Evolutionary conservation across 805 yeast species (phyloP), one percentile per base, ranked within the genome.

Genomic region (Nakazawaea ishiwadae): DNA sequence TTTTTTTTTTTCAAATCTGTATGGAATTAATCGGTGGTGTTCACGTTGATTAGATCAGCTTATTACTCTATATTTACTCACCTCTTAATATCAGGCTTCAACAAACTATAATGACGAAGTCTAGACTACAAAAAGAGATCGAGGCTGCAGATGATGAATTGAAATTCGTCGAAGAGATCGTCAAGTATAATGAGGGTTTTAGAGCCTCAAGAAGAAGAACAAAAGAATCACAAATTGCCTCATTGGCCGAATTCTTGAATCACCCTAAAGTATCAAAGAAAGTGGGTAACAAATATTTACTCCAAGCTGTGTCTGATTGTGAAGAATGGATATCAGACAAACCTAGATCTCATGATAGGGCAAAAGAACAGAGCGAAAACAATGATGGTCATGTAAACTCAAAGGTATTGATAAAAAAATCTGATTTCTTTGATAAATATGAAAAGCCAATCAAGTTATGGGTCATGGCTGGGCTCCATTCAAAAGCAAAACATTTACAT

Each of bases 381-480:
- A n/a, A n/a, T n/a, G n/a, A n/a, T n/a, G n/a, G n/a, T n/a, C n/a
- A n/a, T n/a, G n/a, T n/a, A n/a, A n/a, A n/a, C n/a, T n/a, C n/a
- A n/a, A n/a, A n/a, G 17, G 20, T 9, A 7, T 12, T 37, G 12
- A 9, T 28, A 5, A 26, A 37, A 11, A 18, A 14, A 19, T n/a
- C 16, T 10, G 31, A 37, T 15, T 37, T 29, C 20, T 24, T 17
- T 3, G 35, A 37, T 8, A 20, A 37, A 19, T 29, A 37, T 16
- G 35, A 37, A n/a, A 28, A 30, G 27, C 27, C 29, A 15, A 33
- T 35, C 36, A 53, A 55, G 33, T 31, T 53, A 6, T 50, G 51
- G 51, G 49, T 51, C 1, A 16, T 50, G 31, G 46, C 48, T 11
- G 60, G 60, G 8, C 31, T 56, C 8, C 35, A 44, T 20, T 51